A percentile compares a stretch with the other conserved stretches of the same genome.
phyloP scores from a whole-genome alignment of 2,329 filamentous ascomycete species.

The Trichocomaceae sp. region DNA sequence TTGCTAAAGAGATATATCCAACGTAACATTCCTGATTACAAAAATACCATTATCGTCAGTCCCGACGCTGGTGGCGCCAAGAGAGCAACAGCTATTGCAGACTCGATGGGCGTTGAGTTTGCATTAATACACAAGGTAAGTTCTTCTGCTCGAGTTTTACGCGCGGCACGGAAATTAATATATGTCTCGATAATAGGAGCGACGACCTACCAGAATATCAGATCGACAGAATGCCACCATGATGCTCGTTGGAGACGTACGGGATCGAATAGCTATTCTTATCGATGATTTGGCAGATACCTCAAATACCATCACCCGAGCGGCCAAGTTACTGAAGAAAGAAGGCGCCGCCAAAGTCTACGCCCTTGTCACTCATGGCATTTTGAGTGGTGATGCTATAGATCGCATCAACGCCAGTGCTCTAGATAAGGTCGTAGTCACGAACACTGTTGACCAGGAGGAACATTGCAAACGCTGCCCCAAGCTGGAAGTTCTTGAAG shows the following conservation, averaged over 20 bases:
- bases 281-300: conserved; percentile 95
- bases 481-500: conserved; percentile 87
- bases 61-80: conserved; percentile 96
- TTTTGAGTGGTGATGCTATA: conserved; percentile 91
- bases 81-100: conserved; percentile 88
- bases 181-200: conserved; percentile 55
- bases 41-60: conserved; percentile 84
- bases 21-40: conserved; percentile 75
- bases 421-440: conserved; percentile 89
- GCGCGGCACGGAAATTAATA: background rate
- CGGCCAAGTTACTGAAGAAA: conserved; percentile 92
- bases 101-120: conserved; percentile 88
- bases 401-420: conserved; percentile 88
- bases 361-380: conserved; percentile 88
- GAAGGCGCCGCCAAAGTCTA: conserved; percentile 84
- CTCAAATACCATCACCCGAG: conserved; percentile 92
- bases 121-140: conserved; percentile 94
- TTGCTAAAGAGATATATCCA: conserved; percentile 61
- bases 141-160: background rate
- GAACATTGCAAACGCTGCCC: conserved; percentile 71
- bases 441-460: conserved; percentile 86
- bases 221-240: conserved; percentile 77
- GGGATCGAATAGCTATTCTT: conserved; percentile 74
- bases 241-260: conserved; percentile 88
- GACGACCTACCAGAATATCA: conserved; percentile 77